Conservation (phyloP, 176 grass and related monocot genomes). For the Saccharum spontaneum region DNA sequence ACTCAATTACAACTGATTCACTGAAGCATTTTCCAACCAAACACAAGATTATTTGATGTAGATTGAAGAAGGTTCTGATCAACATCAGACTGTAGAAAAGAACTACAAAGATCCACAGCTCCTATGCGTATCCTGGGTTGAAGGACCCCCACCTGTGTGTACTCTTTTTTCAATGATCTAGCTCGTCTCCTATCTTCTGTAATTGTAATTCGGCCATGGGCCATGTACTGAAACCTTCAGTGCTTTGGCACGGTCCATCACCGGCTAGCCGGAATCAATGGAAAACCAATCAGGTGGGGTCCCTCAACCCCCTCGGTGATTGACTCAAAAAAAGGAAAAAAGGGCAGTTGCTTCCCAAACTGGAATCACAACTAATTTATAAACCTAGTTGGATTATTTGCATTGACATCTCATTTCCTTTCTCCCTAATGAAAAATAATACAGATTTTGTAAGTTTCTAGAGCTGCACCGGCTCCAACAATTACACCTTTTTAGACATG, state of each 20-base stretch:
- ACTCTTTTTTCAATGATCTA: no score
- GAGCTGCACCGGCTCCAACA: neutral
- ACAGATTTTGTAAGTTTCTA: neutral
- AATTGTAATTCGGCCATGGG: no score
- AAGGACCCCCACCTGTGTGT: no score
- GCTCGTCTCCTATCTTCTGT: no score
- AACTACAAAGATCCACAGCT: neutral
- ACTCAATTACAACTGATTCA: neutral
- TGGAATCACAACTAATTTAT: neutral
- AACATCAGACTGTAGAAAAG: conserved; percentile 8
- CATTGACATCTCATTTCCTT: neutral
- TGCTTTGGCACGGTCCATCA: no score
- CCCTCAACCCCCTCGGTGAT: no score
- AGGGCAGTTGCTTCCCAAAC: neutral
- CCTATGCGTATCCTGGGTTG: neutral
- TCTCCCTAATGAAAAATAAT: neutral
- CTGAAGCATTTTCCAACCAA: neutral
- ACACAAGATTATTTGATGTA: neutral
- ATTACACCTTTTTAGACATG: neutral
- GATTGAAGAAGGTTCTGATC: neutral
- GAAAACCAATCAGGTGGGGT: no score
- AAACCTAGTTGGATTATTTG: neutral
- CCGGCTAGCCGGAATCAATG: no score
- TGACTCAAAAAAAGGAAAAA: neutral
- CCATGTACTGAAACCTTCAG: no score